Percentiles rank a stretch among this genome's conserved stretches.
phyloP scores from a whole-genome alignment of 2,329 filamentous ascomycete species.

The Ascomycota sp. region DNA sequence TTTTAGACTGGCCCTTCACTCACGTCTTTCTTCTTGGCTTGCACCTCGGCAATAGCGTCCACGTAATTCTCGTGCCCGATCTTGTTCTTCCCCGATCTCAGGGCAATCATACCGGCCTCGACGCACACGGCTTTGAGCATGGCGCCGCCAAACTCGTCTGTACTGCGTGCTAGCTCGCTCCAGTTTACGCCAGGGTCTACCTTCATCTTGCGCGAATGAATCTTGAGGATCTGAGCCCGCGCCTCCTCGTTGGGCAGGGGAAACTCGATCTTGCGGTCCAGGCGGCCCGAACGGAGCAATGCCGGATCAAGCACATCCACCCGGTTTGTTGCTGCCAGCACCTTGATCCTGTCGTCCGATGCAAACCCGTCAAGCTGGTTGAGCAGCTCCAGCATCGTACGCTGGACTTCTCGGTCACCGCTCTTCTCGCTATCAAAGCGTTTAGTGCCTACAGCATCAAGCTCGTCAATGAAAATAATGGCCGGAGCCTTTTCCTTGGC shows the following conservation, averaged over 20 bases:
- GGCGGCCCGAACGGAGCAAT: constrained; percentile 69
- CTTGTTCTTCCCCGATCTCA: constrained; percentile 85
- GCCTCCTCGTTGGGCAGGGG: constrained; percentile 95
- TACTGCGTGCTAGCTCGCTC: constrained; percentile 83
- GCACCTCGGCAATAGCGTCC: constrained; percentile 90
- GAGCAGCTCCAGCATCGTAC: constrained; percentile 94
- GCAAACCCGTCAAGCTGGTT: constrained; percentile 98
- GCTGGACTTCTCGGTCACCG: constrained; percentile 89
- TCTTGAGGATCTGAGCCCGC: constrained; percentile 85
- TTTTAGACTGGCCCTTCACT: constrained; percentile 11
- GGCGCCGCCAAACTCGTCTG: constrained; percentile 92
- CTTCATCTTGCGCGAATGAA: constrained; percentile 96
- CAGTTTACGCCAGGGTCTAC: constrained; percentile 87
- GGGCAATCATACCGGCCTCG: constrained; percentile 95
- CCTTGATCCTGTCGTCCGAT: constrained; percentile 89
- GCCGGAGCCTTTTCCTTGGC: constrained; percentile 97
- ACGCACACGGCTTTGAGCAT: constrained; percentile 97
- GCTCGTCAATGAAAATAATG: constrained; percentile 98
- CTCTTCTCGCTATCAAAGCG: constrained; percentile 97
- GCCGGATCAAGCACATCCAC: constrained; percentile 86
- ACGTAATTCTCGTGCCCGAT: constrained; percentile 97
- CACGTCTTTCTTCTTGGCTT: constrained; percentile 82
- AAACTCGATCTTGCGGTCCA: constrained; percentile 96
- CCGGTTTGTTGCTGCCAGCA: constrained; percentile 81
- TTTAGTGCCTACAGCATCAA: constrained; percentile 95